These are phyloP conservation scores for Effrenium voratum DNA, from an alignment of 73 alveolate genomes.

Conservation along the genomic window DNA sequence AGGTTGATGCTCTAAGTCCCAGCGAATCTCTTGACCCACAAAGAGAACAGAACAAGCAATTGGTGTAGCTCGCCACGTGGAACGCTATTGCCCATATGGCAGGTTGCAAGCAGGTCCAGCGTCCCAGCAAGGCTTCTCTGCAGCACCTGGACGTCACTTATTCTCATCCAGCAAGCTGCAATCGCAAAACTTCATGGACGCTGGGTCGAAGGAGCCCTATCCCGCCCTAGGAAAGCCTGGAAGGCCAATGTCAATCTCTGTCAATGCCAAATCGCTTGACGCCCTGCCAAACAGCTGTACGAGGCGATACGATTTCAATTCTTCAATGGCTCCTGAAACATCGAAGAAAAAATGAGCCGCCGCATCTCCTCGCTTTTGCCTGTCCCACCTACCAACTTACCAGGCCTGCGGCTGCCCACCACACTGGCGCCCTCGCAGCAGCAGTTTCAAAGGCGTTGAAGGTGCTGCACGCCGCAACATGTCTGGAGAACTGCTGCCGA, in stretches of 20 bases:
- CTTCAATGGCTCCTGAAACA: not conserved
- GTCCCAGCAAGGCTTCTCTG: conserved; percentile 74
- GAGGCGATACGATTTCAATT: not conserved
- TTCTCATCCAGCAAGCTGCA: not conserved
- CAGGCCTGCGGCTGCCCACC: conserved; percentile 30
- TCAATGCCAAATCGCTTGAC: not conserved
- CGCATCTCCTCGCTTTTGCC: not conserved
- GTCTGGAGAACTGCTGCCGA: no score
- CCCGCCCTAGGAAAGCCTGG: not conserved
- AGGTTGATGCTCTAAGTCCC: conserved; percentile 46
- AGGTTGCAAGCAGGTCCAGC: conserved; percentile 8
- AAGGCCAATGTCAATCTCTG: not conserved
- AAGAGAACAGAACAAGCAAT: not conserved
- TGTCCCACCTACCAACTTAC: not conserved
- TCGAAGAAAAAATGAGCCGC: not conserved
- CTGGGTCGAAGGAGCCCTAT: not conserved
- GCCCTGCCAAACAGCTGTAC: not conserved
- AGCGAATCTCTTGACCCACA: not conserved
- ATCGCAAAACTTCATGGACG: not conserved
- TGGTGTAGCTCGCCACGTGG: not conserved
- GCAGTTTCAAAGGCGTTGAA: no score
- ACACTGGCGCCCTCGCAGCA: not conserved
- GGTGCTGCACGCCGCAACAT: no score
- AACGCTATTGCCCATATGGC: not conserved
- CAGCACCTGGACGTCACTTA: no score